These are phyloP conservation scores for Leptographium flavum DNA, from an alignment of 2,329 filamentous ascomycete genomes.

Conservation along the genomic window DNA sequence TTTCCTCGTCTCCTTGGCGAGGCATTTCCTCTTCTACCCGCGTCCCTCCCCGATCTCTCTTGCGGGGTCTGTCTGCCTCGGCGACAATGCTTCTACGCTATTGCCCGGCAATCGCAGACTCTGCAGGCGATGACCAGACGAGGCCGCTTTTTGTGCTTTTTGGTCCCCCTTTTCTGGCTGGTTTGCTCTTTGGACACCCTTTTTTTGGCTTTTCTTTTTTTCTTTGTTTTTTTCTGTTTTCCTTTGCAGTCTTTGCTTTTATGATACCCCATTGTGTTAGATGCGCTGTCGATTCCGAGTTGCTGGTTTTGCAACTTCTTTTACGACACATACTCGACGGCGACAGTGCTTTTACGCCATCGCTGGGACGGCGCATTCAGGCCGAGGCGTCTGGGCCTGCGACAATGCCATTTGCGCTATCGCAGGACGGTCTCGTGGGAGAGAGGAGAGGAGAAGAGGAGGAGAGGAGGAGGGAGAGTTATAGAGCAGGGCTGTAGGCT, in stretches of 20 bases:
- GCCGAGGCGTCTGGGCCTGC: conserved; percentile 10
- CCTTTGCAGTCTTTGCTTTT: no score
- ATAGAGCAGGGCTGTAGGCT: no score
- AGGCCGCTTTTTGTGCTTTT: neutral
- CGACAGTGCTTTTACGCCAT: conserved; percentile 44
- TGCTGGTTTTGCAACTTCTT: conserved; percentile 5
- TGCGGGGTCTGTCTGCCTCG: neutral
- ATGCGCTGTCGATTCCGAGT: conserved; percentile 29
- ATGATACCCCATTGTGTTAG: conserved; percentile 38
- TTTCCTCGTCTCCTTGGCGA: no score
- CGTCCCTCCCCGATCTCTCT: neutral
- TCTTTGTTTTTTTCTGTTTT: conserved; percentile 12
- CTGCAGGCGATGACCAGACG: neutral
- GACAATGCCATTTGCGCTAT: conserved; percentile 14
- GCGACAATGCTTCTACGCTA: conserved; percentile 27
- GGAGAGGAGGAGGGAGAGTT: no score
- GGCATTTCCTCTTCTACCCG: neutral
- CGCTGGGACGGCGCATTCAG: conserved; percentile 28
- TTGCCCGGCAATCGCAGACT: conserved; percentile 11
- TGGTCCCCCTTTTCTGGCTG: conserved; percentile 1
- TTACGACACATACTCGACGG: conserved; percentile 25
- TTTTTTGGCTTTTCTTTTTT: conserved; percentile 9
- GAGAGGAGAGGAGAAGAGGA: neutral
- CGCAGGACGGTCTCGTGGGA: conserved; percentile 12
- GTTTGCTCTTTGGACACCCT: conserved; percentile 8